These are phyloP conservation scores for Lepiota venenata DNA, from an alignment of 768 basidiomycete species.

Conservation along the genomic window DNA sequence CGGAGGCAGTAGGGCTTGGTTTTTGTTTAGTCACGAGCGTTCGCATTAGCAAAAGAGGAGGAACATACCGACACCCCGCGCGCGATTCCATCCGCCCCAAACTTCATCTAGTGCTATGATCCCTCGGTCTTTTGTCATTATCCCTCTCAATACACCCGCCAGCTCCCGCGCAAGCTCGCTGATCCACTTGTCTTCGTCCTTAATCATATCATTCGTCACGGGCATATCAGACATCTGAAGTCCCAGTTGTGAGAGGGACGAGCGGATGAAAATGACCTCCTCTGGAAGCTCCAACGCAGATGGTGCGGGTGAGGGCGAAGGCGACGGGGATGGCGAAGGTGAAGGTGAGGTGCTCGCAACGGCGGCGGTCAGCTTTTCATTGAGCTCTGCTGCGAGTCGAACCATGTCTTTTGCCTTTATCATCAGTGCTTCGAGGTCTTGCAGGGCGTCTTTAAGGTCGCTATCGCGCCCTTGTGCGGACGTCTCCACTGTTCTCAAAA, in stretches of 20 bases:
- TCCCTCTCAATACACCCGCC: conserved; percentile 63
- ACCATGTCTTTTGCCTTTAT: conserved; percentile 93
- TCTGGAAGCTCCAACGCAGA: conserved; percentile 59
- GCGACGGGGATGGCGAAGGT: conserved; percentile 22
- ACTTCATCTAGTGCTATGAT: conserved; percentile 88
- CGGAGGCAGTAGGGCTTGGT: conserved; percentile 42
- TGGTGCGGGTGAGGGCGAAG: conserved; percentile 17
- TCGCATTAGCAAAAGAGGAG: conserved; percentile 48
- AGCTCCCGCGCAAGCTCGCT: conserved; percentile 84
- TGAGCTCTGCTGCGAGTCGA: conserved; percentile 82
- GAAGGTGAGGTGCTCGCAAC: conserved; percentile 16
- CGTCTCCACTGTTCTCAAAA: conserved; percentile 71
- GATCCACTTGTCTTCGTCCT: conserved; percentile 75
- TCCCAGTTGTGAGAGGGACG: conserved; percentile 87
- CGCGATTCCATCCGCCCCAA: conserved; percentile 75
- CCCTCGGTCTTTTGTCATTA: conserved; percentile 69
- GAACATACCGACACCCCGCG: conserved; percentile 74
- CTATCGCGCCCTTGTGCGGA: conserved; percentile 60
- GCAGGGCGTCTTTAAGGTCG: conserved; percentile 71
- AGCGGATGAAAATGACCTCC: conserved; percentile 83
- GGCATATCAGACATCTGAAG: conserved; percentile 75
- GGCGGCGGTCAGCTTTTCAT: conserved; percentile 66
- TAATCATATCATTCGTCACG: conserved; percentile 85
- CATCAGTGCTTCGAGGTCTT: conserved; percentile 90
- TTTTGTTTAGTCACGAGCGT: too few species aligned